Evolutionary conservation across 805 yeast species (phyloP).

Genomic region (Starmera amethionina): DNA sequence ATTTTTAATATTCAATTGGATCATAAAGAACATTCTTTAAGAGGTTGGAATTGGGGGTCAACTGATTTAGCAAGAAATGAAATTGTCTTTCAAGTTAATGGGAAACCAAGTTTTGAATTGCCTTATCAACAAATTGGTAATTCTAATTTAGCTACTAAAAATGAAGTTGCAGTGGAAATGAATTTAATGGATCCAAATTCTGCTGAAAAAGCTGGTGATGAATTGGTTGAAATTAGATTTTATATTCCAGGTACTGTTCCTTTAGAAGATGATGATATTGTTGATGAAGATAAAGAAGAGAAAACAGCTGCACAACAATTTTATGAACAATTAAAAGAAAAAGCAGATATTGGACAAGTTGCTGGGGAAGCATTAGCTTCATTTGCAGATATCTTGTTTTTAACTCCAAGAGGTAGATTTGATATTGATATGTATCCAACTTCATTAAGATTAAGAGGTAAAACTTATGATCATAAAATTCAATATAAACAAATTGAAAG

Average conservation of each 20-base stretch:
- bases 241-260: constrained; percentile 81
- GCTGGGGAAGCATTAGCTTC: constrained; percentile 94
- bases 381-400: constrained; percentile 80
- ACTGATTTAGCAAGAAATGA: constrained; percentile 89
- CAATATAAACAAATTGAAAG: constrained; percentile 86
- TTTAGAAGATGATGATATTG: constrained; percentile 29
- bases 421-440: constrained; percentile 89
- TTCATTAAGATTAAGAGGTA: constrained; percentile 87
- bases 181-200: constrained; percentile 44
- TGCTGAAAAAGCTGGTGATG: constrained; percentile 74
- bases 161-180: constrained; percentile 88
- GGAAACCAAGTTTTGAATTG: constrained; percentile 84
- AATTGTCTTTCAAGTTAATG: constrained; percentile 73
- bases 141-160: constrained; percentile 82
- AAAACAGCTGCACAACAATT: constrained; percentile 74
- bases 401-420: constrained; percentile 98
- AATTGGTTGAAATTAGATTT: constrained; percentile 87
- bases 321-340: constrained; percentile 84
- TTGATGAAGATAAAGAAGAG: constrained; percentile 29
- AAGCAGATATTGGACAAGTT: constrained; percentile 89
- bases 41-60: constrained; percentile 99
- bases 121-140: constrained; percentile 77
- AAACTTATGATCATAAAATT: constrained; percentile 93
- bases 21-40: constrained; percentile 78
- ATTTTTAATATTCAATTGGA: constrained; percentile 69